These are phyloP conservation scores for Curvularia lunata DNA, from an alignment of 2,329 filamentous ascomycete genomes.

Conservation along the genomic window DNA sequence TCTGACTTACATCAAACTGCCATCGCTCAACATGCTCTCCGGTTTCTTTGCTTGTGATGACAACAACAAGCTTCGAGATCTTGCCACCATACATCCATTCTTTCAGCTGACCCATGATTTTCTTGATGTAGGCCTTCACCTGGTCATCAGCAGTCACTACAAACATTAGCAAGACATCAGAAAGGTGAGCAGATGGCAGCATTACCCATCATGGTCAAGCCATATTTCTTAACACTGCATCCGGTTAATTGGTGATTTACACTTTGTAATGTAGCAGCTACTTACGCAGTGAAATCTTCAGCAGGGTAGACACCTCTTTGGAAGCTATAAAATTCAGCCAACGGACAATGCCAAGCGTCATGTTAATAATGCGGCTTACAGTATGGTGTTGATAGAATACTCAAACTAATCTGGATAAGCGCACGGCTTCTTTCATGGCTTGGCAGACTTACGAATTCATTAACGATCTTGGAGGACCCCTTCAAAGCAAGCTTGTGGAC, in stretches of 20 bases:
- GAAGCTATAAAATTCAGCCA: slow-evolving; percentile 64
- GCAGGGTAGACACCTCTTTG: slow-evolving; percentile 85
- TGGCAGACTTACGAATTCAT: slow-evolving; percentile 83
- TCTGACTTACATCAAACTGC: slow-evolving; percentile 83
- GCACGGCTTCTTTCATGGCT: not conserved
- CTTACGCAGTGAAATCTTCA: slow-evolving; percentile 92
- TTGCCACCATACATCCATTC: slow-evolving; percentile 98
- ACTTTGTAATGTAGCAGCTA: slow-evolving; percentile 13
- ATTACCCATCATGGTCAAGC: slow-evolving; percentile 89
- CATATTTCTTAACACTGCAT: slow-evolving; percentile 92
- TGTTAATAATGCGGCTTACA: slow-evolving; percentile 61
- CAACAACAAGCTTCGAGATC: slow-evolving; percentile 95
- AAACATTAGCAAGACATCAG: slow-evolving; percentile 19
- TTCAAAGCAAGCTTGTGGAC: slow-evolving; percentile 93
- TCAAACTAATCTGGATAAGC: slow-evolving; percentile 70
- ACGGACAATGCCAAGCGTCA: not conserved
- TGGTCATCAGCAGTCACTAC: slow-evolving; percentile 93
- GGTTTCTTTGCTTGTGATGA: slow-evolving; percentile 96
- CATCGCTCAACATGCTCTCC: slow-evolving; percentile 95
- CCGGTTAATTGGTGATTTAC: slow-evolving; percentile 19
- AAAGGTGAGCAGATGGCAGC: slow-evolving; percentile 14
- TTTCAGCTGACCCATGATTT: slow-evolving; percentile 97
- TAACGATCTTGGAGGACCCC: slow-evolving; percentile 83
- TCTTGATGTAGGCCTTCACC: slow-evolving; percentile 98
- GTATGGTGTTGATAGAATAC: slow-evolving; percentile 96